These are phyloP conservation scores for Posidonia oceanica DNA, from an alignment of 116 monocot species.

Conservation along the genomic window DNA sequence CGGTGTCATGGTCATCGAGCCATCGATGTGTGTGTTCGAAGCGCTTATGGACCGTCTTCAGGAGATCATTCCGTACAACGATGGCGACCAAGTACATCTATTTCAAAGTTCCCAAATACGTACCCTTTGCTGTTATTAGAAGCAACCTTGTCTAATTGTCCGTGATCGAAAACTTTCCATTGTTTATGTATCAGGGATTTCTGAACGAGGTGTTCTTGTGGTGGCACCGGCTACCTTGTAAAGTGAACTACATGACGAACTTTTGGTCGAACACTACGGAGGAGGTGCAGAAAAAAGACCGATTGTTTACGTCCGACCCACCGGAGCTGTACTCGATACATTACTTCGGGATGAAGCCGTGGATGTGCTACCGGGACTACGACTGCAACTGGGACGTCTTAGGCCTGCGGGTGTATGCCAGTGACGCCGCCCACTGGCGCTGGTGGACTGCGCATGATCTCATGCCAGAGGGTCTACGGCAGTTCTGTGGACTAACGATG, in stretches of 20 bases:
- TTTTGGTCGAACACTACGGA: constrained; percentile 67
- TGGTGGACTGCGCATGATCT: constrained; percentile 90
- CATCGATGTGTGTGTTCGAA: constrained; percentile 79
- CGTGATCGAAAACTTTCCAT: too few species aligned
- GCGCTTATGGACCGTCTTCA: constrained; percentile 78
- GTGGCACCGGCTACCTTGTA: constrained; percentile 86
- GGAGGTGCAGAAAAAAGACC: constrained; percentile 33
- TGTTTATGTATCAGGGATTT: constrained; percentile 40
- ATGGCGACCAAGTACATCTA: constrained; percentile 31
- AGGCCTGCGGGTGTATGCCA: constrained; percentile 52
- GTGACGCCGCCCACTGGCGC: constrained; percentile 58
- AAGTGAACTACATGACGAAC: constrained; percentile 91
- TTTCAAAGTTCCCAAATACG: too few species aligned
- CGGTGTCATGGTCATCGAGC: constrained; percentile 89
- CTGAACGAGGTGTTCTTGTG: constrained; percentile 84
- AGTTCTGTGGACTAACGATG: constrained; percentile 53
- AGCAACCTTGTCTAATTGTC: too few species aligned
- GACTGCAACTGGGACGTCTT: constrained; percentile 86
- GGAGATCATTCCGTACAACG: constrained; percentile 77
- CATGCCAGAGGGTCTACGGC: constrained; percentile 47
- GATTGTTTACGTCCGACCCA: constrained; percentile 47
- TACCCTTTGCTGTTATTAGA: too few species aligned
- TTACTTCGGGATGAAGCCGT: constrained; percentile 82
- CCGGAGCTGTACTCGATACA: constrained; percentile 75
- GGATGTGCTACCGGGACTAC: constrained; percentile 90